Percentiles rank a stretch among this genome's conserved stretches.
Conservation (phyloP, 2,329 filamentous ascomycete genomes). For the Apiospora kogelbergensis region DNA sequence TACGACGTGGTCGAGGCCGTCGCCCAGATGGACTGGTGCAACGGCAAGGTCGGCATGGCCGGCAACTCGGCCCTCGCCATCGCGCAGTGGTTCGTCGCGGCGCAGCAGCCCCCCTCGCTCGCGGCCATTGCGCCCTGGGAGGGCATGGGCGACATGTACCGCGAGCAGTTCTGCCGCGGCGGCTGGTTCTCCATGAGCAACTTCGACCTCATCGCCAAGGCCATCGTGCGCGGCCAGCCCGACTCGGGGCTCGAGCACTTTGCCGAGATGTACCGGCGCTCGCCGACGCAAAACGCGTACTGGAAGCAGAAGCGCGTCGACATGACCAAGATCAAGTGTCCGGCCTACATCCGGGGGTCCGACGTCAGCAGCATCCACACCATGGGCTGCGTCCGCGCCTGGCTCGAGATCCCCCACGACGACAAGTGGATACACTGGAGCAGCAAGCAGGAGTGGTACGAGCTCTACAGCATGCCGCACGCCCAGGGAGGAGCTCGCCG, state of each 20-base stretch:
- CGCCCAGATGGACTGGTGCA: conserved; percentile 43
- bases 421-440: conserved; percentile 45
- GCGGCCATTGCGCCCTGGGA: conserved; percentile 47
- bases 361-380: conserved; percentile 34
- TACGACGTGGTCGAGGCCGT: conserved; percentile 45
- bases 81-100: conserved; percentile 42
- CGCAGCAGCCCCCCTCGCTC: conserved; percentile 39
- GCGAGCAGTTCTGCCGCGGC: conserved; percentile 45
- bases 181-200: conserved; percentile 39
- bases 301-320: conserved; percentile 39
- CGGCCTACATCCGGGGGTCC: conserved; percentile 35
- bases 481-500: conserved; percentile 35
- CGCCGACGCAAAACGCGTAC: conserved; percentile 32
- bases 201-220: conserved; percentile 41
- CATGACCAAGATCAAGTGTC: conserved; percentile 34
- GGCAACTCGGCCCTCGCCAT: conserved; percentile 45
- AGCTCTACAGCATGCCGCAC: conserved; percentile 36
- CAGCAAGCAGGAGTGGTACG: conserved; percentile 45
- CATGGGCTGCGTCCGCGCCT: conserved; percentile 37
- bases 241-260: conserved; percentile 38
- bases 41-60: conserved; percentile 41
- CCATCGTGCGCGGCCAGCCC: conserved; percentile 32
- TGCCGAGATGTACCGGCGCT: conserved; percentile 39
- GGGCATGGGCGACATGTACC: conserved; percentile 44
- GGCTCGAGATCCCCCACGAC: conserved; percentile 34